Evolutionary conservation across 345 rosid genomes (phyloP), one percentile per base, ranked within the genome.

Genomic region (Euphorbia peplus): DNA sequence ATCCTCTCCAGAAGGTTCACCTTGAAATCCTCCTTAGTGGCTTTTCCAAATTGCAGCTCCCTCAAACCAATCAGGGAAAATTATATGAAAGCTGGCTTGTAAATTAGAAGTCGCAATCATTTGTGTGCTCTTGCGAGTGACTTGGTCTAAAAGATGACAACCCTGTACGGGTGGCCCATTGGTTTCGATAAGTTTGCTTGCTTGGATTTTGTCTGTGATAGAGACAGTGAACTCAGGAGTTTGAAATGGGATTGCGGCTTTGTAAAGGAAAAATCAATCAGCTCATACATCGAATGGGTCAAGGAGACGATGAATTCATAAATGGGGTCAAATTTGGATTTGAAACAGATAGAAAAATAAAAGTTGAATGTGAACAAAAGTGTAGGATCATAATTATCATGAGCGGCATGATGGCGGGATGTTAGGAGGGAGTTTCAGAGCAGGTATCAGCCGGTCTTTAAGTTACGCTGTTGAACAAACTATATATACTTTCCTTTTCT

Each of bases 1-100:
- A 32, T 62, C 80, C 26, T 76, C 81, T 5, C 30, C 80, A 24
- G 63, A 39, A 12, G 48, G 60, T 55, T 81, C 91, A 46, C 78
- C 70, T 19, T 86, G 79, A 78, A 61, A 24, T 70, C 21, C 12
- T 52, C 53, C 1, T 44, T 9, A n/a, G 0, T 18, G 9, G 51
- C 16, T 19, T 65, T 21, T 66, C 28, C 10, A 29, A 63, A 55
- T 25, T 52, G 57, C 35, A 52, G 73, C 41, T 73, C 44, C 35
- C 15, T 52, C 19, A 26, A 30, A 58, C 52, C 29, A 24, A 25
- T 39, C n/a, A 59, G 53, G 73, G 60, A 48, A 55, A 51, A 65
- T 59, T 39, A 53, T 4, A n/a, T n/a, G n/a, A 37, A 53, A 51
- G 25, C 69, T 72, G 64, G 51, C 70, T 71, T 30, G 24, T 53